Percentiles rank a stretch among this genome's conserved stretches.
Conservation (phyloP, 805 yeast genomes). For the Kodamaea fukazawae region DNA sequence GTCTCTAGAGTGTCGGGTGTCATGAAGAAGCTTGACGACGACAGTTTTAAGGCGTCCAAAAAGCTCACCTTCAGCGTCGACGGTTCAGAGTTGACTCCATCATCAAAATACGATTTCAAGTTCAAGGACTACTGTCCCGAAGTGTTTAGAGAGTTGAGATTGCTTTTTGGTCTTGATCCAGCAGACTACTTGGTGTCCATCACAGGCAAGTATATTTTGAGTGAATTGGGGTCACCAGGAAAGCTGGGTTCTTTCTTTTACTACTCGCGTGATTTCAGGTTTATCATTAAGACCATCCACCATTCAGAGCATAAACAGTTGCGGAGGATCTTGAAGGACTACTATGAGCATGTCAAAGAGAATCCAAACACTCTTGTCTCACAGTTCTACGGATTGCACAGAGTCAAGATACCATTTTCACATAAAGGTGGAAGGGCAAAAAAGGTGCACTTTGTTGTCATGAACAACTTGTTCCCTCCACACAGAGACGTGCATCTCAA, state of each 20-base stretch:
- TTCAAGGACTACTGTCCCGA: conserved; percentile 95
- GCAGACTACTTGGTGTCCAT: conserved; percentile 92
- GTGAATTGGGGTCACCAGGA: conserved; percentile 94
- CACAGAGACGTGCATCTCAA: conserved; percentile 80
- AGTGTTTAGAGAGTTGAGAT: conserved; percentile 83
- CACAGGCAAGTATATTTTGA: conserved; percentile 87
- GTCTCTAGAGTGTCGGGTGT: conserved; percentile 89
- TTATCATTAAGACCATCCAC: conserved; percentile 93
- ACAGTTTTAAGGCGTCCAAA: conserved; percentile 68
- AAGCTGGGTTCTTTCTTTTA: conserved; percentile 96
- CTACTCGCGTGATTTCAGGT: conserved; percentile 88
- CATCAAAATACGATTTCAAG: conserved; percentile 92
- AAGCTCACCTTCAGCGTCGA: conserved; percentile 83
- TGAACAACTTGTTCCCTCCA: conserved; percentile 97
- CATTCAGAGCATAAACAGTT: conserved; percentile 88
- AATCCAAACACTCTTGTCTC: conserved; percentile 88
- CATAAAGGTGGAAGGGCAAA: conserved; percentile 43
- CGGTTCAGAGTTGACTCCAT: conserved; percentile 88
- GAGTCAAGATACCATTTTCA: conserved; percentile 83
- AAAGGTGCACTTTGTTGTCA: conserved; percentile 88
- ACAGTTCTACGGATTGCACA: conserved; percentile 94
- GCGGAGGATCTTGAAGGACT: conserved; percentile 67
- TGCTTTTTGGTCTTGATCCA: conserved; percentile 83
- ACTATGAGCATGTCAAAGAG: conserved; percentile 72
- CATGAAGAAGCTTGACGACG: conserved; percentile 66